Percentiles rank a stretch among this genome's conserved stretches.
phyloP scores from a whole-genome alignment of 352 stramenopile species.

The Pythium rishiriense region DNA sequence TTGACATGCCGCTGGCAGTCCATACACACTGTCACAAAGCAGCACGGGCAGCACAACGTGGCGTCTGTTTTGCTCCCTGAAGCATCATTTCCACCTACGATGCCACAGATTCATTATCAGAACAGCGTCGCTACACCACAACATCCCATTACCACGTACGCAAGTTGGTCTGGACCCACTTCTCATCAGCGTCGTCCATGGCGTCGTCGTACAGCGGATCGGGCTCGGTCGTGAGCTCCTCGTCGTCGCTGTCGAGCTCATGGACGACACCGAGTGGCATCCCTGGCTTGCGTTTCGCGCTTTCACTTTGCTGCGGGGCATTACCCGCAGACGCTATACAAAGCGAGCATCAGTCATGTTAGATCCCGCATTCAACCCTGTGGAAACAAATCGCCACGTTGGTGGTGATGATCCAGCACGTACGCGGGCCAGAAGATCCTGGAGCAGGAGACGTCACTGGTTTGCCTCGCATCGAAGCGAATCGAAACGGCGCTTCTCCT shows the following conservation, averaged over 20 bases:
- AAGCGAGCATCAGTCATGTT: neutral
- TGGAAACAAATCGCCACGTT: neutral
- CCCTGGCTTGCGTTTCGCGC: constrained; percentile 34
- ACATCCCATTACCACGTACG: too few species aligned
- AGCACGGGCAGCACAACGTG: constrained; percentile 74
- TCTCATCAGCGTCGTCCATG: constrained; percentile 63
- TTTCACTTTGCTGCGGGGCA: constrained; percentile 31
- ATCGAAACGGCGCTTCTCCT: constrained; percentile 51
- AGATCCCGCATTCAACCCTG: neutral
- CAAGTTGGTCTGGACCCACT: constrained; percentile 72
- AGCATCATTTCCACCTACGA: constrained; percentile 3
- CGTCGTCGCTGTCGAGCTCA: constrained; percentile 25
- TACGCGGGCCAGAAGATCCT: constrained; percentile 8
- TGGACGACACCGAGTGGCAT: constrained; percentile 20
- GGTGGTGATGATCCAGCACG: too few species aligned
- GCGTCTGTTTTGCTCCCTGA: constrained; percentile 40
- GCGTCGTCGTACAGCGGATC: constrained; percentile 70
- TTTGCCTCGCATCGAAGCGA: constrained; percentile 5
- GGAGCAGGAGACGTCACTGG: constrained; percentile 23
- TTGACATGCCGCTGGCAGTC: constrained; percentile 64
- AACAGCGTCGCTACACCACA: too few species aligned
- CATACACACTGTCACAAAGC: constrained; percentile 81
- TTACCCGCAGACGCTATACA: constrained; percentile 26
- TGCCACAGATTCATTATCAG: neutral
- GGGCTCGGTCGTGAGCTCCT: constrained; percentile 27